Evolutionary conservation across 495 filamentous ascomycete species (phyloP).

Genomic region (Letharia lupina): DNA sequence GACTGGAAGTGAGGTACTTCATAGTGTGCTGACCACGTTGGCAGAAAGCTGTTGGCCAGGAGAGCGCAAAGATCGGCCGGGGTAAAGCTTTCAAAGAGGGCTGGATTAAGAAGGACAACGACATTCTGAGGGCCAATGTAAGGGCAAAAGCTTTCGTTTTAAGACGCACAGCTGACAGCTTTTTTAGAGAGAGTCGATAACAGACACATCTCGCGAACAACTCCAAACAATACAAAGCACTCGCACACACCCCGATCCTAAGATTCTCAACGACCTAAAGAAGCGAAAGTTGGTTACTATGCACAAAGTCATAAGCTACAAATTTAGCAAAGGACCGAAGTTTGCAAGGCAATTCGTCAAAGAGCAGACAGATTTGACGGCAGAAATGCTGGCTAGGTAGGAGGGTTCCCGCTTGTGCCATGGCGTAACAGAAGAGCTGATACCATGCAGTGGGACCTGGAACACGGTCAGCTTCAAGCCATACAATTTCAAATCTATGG

Average conservation of each 20-base stretch:
- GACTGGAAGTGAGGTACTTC: conserved; percentile 10
- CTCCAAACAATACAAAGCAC: conserved; percentile 61
- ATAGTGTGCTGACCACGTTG: not conserved
- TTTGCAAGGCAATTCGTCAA: conserved; percentile 77
- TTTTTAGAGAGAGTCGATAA: conserved; percentile 53
- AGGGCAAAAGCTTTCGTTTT: not conserved
- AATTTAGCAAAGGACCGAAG: conserved; percentile 74
- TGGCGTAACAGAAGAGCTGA: conserved; percentile 13
- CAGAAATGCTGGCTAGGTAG: conserved; percentile 73
- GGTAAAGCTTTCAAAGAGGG: conserved; percentile 93
- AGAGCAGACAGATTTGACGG: conserved; percentile 91
- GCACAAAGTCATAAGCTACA: conserved; percentile 79
- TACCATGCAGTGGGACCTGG: conserved; percentile 52
- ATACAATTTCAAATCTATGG: conserved; percentile 93
- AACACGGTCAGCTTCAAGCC: conserved; percentile 87
- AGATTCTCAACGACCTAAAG: conserved; percentile 68
- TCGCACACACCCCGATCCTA: conserved; percentile 57
- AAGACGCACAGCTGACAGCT: not conserved
- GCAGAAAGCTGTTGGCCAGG: conserved; percentile 66
- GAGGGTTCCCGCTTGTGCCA: not conserved
- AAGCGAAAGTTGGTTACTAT: conserved; percentile 79
- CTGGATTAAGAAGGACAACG: conserved; percentile 88
- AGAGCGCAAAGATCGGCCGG: conserved; percentile 82
- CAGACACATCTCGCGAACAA: conserved; percentile 68
- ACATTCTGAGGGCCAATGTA: conserved; percentile 45